A percentile compares a stretch with the other conserved stretches of the same genome.
Evolutionary conservation across 495 filamentous ascomycete species (phyloP).

Genomic region (Hypoxylon crocopeplum): DNA sequence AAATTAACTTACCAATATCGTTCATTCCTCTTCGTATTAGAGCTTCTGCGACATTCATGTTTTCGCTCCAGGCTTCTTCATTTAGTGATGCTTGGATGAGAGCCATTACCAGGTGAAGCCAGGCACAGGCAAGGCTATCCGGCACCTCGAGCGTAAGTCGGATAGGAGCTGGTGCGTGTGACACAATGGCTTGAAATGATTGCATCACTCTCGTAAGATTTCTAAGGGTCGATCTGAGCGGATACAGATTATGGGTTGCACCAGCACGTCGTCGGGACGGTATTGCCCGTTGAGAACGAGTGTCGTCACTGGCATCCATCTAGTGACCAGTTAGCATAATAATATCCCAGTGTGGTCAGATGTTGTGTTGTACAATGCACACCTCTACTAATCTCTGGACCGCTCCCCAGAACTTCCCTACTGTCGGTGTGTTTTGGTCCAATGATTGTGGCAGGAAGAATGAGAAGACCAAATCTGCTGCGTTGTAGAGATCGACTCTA

Average conservation of each 20-base stretch:
- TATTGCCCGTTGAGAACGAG: neutral
- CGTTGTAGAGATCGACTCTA: slow-evolving; percentile 41
- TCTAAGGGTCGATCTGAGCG: slow-evolving; percentile 24
- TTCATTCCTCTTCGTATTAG: slow-evolving; percentile 29
- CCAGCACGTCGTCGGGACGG: neutral
- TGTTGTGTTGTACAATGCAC: neutral
- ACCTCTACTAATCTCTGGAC: slow-evolving; percentile 37
- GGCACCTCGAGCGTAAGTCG: slow-evolving; percentile 36
- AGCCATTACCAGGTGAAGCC: slow-evolving; percentile 43
- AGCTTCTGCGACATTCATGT: slow-evolving; percentile 20
- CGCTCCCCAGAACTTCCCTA: slow-evolving; percentile 47
- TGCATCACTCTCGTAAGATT: slow-evolving; percentile 26
- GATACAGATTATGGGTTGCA: neutral
- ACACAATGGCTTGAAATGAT: slow-evolving; percentile 37
- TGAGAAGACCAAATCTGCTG: slow-evolving; percentile 41
- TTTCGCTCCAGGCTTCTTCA: slow-evolving; percentile 24
- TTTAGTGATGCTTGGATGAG: slow-evolving; percentile 26
- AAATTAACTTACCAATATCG: slow-evolving; percentile 21
- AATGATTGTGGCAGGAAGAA: slow-evolving; percentile 44
- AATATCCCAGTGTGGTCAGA: neutral
- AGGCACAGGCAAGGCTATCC: slow-evolving; percentile 40
- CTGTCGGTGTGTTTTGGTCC: slow-evolving; percentile 28
- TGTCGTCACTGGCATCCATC: neutral
- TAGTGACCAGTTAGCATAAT: slow-evolving; percentile 1
- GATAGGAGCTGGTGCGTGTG: slow-evolving; percentile 19